Evolutionary conservation across 257 asterid species (phyloP).

Genomic region (Fraxinus quadrangulata): DNA sequence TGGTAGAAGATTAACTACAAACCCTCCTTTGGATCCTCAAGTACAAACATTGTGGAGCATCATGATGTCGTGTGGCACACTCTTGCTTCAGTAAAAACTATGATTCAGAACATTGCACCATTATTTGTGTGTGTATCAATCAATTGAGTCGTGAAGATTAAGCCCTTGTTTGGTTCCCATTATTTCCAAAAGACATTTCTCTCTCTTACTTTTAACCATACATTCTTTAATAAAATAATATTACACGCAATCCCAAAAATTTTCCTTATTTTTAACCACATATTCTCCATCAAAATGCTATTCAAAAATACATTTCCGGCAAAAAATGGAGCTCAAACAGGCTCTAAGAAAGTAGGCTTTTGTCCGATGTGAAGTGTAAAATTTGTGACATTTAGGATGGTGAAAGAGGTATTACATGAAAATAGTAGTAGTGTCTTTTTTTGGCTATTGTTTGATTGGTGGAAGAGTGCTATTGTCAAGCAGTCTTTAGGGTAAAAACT

Average conservation of each 20-base stretch:
- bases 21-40: background rate
- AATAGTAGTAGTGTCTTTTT: background rate
- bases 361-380: background rate
- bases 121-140: background rate
- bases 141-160: background rate
- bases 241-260: no score
- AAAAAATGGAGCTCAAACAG: no score
- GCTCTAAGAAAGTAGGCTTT: background rate
- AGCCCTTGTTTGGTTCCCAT: no score
- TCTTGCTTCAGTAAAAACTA: background rate
- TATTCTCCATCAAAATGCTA: no score
- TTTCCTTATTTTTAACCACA: no score
- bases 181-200: no score
- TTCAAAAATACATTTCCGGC: no score
- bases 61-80: background rate
- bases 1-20: background rate
- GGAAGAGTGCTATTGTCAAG: background rate
- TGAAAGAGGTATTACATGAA: background rate
- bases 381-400: background rate
- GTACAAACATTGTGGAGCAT: background rate
- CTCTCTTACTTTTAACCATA: no score
- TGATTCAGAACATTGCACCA: background rate
- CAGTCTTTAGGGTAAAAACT: background rate
- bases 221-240: no score
- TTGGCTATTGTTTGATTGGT: background rate